Base-by-base conservation (phyloP, 768 basidiomycete genomes). In the Hypsizygus marmoreus region DNA sequence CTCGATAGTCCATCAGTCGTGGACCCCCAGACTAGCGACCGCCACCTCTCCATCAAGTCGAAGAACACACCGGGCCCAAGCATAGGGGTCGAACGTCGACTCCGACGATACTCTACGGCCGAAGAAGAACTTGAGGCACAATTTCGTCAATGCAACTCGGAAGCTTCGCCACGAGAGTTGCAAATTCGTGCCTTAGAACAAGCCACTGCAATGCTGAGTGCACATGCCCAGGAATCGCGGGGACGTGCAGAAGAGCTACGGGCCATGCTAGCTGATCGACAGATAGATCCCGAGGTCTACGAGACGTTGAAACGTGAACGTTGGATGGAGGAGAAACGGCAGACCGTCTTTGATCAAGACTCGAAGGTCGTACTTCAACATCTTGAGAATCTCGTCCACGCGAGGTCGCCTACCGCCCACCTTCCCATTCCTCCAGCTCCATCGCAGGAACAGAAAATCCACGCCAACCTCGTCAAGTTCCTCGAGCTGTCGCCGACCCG, bases 291-390 rank as follows among this genome's bases (percentile, higher is more conserved):
- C 0, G 56, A 48, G 5, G 51, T 52, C 13, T 75, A 70, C 46
- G 59, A 63, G 45, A 48, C 68, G 7, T 60, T 76, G 30, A 71
- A 77, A 47, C 69, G 67, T 1, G 69, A 78, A 38, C 70, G 75
- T 23, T 80, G 78, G 79, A 64, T 72, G 61, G 73, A 75, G 48
- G 80, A 82, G 52, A 70, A 69, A 49, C 64, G 71, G 45, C 68
- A 70, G 43, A 42, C 51, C 23, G 66, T 61, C 16, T 65, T 68
- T 14, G 63, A 68, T 43, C 54, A 68, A 38, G 66, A 79, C 44
- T 59, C 66, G 22, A 63, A 69, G 51, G 49, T 43, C 19, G 46
- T 76, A 45, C 62, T 61, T 44, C 63, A 67, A 48, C 69, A 71
- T 28, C 55, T 77, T 25, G 50, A 55, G n/a, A 31, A 59, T 51